Percentiles rank a stretch among this genome's conserved stretches.
These are phyloP conservation scores for Xylaria multiplex DNA, from an alignment of 2,329 filamentous ascomycete species.

Conservation along the genomic window DNA sequence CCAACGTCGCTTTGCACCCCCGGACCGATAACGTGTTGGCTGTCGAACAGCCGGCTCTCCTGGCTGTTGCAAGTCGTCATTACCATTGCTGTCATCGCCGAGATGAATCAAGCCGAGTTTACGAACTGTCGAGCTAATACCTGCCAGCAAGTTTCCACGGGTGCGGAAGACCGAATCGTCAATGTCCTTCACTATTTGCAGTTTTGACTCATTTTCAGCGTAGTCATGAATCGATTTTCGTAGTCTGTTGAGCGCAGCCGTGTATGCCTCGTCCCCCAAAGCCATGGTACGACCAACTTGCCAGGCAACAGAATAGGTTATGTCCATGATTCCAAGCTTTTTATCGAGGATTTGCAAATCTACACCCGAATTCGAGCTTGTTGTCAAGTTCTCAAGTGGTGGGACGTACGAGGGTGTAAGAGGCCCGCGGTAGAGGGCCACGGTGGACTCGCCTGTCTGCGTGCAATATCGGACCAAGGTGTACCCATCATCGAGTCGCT, in stretches of 20 bases:
- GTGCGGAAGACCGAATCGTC: constrained; percentile 12
- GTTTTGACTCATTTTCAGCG: not conserved
- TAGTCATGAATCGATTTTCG: constrained; percentile 39
- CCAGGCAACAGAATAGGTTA: constrained; percentile 58
- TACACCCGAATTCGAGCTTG: constrained; percentile 48
- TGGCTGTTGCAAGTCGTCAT: not conserved
- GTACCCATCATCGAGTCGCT: constrained; percentile 53
- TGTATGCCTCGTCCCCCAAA: constrained; percentile 46
- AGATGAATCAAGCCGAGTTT: constrained; percentile 9
- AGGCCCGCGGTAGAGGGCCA: constrained; percentile 50
- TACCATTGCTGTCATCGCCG: constrained; percentile 1
- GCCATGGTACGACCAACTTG: constrained; percentile 54
- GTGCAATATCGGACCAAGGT: constrained; percentile 50
- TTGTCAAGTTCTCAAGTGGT: constrained; percentile 17
- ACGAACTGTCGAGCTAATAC: not conserved
- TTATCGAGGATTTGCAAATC: constrained; percentile 55
- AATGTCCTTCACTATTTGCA: not conserved
- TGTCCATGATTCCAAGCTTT: constrained; percentile 54
- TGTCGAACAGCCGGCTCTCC: not conserved
- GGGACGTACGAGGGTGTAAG: constrained; percentile 48
- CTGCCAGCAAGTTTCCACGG: not conserved
- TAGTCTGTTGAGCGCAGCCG: constrained; percentile 26
- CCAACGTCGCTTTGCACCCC: constrained; percentile 31
- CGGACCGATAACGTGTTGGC: constrained; percentile 1
- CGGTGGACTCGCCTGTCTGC: constrained; percentile 54